These are phyloP conservation scores for Dendrobium chrysotoxum DNA, from an alignment of 106 monocot species.

Conservation along the genomic window DNA sequence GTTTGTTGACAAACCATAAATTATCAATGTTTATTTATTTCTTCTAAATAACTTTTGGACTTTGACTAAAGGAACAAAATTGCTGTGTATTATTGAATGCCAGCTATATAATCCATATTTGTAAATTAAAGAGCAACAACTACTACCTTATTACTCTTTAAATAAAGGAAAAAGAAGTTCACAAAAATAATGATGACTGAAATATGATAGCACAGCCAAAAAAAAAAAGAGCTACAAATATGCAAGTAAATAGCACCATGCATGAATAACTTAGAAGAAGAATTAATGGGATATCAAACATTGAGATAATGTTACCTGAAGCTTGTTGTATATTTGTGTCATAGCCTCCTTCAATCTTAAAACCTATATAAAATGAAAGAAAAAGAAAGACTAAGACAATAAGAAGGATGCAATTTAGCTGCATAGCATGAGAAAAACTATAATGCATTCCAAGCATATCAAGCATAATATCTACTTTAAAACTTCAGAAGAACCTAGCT, in stretches of 20 bases:
- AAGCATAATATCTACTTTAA: neutral
- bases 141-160: neutral
- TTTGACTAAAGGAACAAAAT: neutral
- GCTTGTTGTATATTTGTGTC: slow-evolving; percentile 72
- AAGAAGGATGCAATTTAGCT: neutral
- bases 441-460: neutral
- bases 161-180: neutral
- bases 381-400: neutral
- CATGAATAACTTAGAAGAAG: neutral
- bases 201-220: neutral
- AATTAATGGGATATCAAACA: slow-evolving; percentile 2
- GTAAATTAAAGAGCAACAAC: neutral
- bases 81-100: neutral
- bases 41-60: neutral
- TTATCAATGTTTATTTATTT: neutral
- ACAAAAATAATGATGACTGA: neutral
- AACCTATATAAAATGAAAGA: slow-evolving; percentile 38
- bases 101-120: neutral
- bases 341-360: slow-evolving; percentile 79
- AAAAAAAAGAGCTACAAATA: neutral
- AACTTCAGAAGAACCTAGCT: neutral
- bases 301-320: slow-evolving; percentile 54
- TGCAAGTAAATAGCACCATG: neutral
- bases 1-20: too few relatives aligned
- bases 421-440: neutral